phyloP scores from a whole-genome alignment of 1,284 basidiomycete genomes.

The Flammula alnicola region DNA sequence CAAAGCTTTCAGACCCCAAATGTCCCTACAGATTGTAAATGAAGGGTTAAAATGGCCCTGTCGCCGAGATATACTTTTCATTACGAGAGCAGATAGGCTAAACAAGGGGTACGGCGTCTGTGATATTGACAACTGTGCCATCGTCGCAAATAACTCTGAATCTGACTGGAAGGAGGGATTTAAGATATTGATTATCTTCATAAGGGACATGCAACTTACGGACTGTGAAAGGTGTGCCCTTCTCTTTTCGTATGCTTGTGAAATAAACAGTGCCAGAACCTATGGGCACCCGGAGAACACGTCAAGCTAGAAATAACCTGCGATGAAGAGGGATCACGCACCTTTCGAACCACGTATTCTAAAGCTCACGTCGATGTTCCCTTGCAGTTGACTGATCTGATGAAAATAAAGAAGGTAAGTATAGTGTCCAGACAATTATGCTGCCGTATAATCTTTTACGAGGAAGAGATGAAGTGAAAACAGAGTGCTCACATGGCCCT shows the following conservation, averaged over 20 bases:
- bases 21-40: no score
- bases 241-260: constrained; percentile 78
- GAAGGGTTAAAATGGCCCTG: no score
- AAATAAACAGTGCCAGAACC: constrained; percentile 79
- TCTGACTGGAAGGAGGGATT: constrained; percentile 51
- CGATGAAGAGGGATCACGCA: constrained; percentile 29
- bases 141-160: constrained; percentile 74
- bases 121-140: constrained; percentile 53
- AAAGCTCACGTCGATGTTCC: constrained; percentile 78
- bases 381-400: constrained; percentile 75
- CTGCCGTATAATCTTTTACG: no score
- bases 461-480: neutral
- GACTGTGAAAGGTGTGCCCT: constrained; percentile 71
- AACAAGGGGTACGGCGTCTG: constrained; percentile 29
- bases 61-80: constrained; percentile 1
- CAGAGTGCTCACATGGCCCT: constrained; percentile 58
- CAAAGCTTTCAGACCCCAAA: no score
- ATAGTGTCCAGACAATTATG: neutral
- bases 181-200: neutral
- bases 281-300: constrained; percentile 29
- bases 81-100: constrained; percentile 11
- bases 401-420: constrained; percentile 6
- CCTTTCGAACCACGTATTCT: constrained; percentile 74
- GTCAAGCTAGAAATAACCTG: constrained; percentile 2
- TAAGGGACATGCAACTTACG: constrained; percentile 45